phyloP scores from a whole-genome alignment of 2,329 filamentous ascomycete genomes.

The Beauveria sp. region DNA sequence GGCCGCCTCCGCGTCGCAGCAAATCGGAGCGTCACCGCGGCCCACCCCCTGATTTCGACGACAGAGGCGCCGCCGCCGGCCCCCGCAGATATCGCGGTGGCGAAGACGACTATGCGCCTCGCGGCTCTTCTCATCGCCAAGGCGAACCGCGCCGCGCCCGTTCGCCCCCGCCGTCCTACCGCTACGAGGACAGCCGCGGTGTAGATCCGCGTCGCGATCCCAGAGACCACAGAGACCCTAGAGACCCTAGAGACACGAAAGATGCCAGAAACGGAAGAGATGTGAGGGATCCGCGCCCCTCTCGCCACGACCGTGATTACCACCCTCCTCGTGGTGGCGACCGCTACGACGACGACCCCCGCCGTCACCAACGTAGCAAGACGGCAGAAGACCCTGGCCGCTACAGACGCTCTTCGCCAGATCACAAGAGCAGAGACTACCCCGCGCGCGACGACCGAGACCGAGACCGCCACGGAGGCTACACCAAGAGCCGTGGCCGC shows the following conservation, averaged over 20 bases:
- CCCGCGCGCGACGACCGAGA: conserved; percentile 1
- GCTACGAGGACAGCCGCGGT: not conserved
- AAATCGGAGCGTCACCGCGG: conserved; percentile 18
- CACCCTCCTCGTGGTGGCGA: conserved; percentile 1
- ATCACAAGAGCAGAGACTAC: not conserved
- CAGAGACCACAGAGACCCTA: not conserved
- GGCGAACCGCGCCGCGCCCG: not conserved
- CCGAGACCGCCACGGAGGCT: not conserved
- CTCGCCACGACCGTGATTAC: conserved; percentile 1
- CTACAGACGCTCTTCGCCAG: not conserved
- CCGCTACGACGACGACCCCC: not conserved
- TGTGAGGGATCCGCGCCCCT: not conserved
- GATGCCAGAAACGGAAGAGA: not conserved
- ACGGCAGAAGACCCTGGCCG: not conserved
- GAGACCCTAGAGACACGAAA: not conserved
- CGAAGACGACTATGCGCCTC: not conserved
- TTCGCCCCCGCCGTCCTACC: conserved; percentile 1
- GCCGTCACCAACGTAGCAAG: conserved; percentile 1
- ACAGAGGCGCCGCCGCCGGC: not conserved
- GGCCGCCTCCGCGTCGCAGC: conserved; percentile 16
- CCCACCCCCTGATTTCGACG: conserved; percentile 13
- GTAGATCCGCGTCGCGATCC: conserved; percentile 3
- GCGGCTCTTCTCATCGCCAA: not conserved
- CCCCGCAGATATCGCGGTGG: not conserved
- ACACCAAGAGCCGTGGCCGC: not conserved